Base-by-base conservation (phyloP, 164 flowering plant species). In the Liquidambar formosana region DNA sequence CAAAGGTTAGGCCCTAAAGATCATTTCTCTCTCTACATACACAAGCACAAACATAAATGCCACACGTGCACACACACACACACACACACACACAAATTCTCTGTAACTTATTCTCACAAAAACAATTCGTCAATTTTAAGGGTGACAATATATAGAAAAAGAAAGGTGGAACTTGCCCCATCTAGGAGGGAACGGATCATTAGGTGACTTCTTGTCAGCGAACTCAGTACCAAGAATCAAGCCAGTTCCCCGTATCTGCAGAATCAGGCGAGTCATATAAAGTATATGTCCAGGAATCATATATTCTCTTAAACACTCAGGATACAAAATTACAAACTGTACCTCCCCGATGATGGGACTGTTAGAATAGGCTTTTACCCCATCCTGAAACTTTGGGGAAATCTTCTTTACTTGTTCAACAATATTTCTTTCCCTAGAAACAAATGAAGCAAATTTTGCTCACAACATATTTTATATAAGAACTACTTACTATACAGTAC, bases 261-360 rank as follows among this genome's bases (percentile, higher is more conserved):
- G 51, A 68, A 68, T 4, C 51, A 76, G 64, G 33, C 14, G 44
- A 23, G 21, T 2, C 44, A 21, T 14, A 38, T 14, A n/a, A 33
- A n/a, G n/a, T 6, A 73, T 43, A 60, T 79, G 51, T 28, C 11
- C 6, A 33, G 41, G 2, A 33, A 33, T 33, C 41, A 33, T 33
- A 33, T 33, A 33, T 33, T 33, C 41, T 33, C 41, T 33, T 33
- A 46, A 48, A 52, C 5, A 12, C 14, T 38, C 43, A 11, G 59
- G 12, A 26, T 41, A 69, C 56, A 61, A 23, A 22, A 53, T 25
- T 41, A 69, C 56, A 61, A 23, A 22, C 48, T 25, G 47, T 85
- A 95, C 99, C 93, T 95, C 99, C 27, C 99, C 99, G 65, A 95
- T 75, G 64, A 95, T 86, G 48, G 99, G 99, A 77, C 99, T 95